Base-by-base conservation (phyloP, 1,284 basidiomycete genomes). In the Phylloporus sp. region DNA sequence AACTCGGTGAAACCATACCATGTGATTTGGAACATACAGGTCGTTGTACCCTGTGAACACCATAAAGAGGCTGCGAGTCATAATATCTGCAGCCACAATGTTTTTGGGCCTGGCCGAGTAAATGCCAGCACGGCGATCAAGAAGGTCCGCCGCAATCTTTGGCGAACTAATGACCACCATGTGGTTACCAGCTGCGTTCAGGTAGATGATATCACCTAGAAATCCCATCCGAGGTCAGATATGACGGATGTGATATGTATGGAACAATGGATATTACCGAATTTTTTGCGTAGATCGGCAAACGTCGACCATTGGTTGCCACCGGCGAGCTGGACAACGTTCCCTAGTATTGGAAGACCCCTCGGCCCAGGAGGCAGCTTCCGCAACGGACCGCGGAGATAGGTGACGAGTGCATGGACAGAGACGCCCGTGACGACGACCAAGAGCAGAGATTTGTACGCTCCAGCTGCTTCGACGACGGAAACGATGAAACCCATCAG, bases 81-180 rank as follows among this genome's bases (percentile, higher is more conserved):
- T 64, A 46, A 64, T 55, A 6, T 64, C 63, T 2, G 56, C 60
- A 28, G 63, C 63, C 18, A 64, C 63, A 2, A 64, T 64, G 26
- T 64, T 55, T 24, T n/a, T 44, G 17, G 63, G 56, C 11, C 63
- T 55, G 28, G 64, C 63, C 0, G 63, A 64, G 44, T 64, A 64
- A 26, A 60, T 64, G 6, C n/a, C 39, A 2, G 63, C 63, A 32
- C 63, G 63, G 7, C 63, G 63, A 24, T 64, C 63, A 34, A 64
- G 63, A 29, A 65, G 63, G 37, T 65, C 64, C 4, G 49, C 53
- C 26, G 37, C 63, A 20, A 65, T 40, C 18, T 6, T 60, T 32
- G 40, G 64, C 17, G 64, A 65, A 29, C 64, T 66, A 24, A 65
- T 40, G 8, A 62, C 40, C 15, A 65, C 54, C 59, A 66, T 62